A percentile compares a stretch with the other conserved stretches of the same genome.
Evolutionary conservation across 2,329 filamentous ascomycete genomes (phyloP).

Genomic region (Teratosphaeria nubilosa): DNA sequence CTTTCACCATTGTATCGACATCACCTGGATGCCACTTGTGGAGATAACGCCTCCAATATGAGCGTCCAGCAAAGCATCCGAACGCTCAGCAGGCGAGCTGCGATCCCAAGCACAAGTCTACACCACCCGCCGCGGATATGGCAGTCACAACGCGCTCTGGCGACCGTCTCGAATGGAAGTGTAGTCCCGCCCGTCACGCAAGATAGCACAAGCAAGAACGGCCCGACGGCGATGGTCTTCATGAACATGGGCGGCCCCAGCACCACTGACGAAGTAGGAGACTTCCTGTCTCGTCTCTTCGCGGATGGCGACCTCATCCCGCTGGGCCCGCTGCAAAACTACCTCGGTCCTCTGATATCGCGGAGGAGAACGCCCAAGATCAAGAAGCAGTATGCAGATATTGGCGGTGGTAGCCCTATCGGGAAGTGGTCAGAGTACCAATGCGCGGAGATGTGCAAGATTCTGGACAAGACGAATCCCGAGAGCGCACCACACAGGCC

Average conservation of each 20-base stretch:
- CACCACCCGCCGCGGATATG: constrained; percentile 17
- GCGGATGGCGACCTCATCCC: constrained; percentile 92
- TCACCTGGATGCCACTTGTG: neutral
- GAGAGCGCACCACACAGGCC: constrained; percentile 94
- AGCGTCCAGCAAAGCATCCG: constrained; percentile 17
- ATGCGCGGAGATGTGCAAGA: constrained; percentile 90
- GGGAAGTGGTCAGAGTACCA: constrained; percentile 97
- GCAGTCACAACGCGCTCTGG: constrained; percentile 27
- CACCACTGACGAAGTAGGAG: constrained; percentile 75
- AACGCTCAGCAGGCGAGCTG: constrained; percentile 20
- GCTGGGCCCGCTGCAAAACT: constrained; percentile 81
- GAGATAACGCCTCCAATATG: constrained; percentile 9
- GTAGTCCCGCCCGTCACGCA: constrained; percentile 70
- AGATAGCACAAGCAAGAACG: constrained; percentile 57
- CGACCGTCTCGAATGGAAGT: constrained; percentile 32
- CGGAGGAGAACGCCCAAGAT: constrained; percentile 89
- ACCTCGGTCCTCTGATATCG: constrained; percentile 81
- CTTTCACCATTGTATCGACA: neutral
- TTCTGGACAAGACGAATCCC: constrained; percentile 81
- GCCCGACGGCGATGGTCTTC: constrained; percentile 95
- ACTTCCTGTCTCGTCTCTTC: constrained; percentile 85
- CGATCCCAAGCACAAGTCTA: constrained; percentile 17
- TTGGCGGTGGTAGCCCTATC: constrained; percentile 95
- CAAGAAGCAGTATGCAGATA: constrained; percentile 85
- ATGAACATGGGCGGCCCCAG: constrained; percentile 98